Conservation (phyloP, 805 yeast genomes). For the Kluyveromyces starmeri region DNA sequence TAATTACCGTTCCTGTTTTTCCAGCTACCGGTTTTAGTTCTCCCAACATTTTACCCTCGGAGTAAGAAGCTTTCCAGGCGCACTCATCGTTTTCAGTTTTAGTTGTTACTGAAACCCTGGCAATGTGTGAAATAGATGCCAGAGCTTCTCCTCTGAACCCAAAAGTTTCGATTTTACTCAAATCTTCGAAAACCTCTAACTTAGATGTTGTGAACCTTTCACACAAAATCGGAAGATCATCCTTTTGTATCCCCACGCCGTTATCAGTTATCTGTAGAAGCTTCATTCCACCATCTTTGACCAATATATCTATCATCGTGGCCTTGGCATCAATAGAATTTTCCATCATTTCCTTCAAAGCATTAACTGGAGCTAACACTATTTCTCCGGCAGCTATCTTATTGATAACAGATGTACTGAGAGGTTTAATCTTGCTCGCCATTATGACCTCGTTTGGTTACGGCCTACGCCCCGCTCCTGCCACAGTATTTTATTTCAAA, state of each 20-base stretch:
- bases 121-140: slow-evolving; percentile 86
- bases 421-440: slow-evolving; percentile 19
- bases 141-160: slow-evolving; percentile 97
- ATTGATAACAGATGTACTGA: slow-evolving; percentile 70
- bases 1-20: slow-evolving; percentile 71
- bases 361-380: slow-evolving; percentile 88
- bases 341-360: slow-evolving; percentile 86
- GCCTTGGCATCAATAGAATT: slow-evolving; percentile 85
- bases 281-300: slow-evolving; percentile 90
- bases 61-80: slow-evolving; percentile 65
- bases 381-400: slow-evolving; percentile 97
- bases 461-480: no score
- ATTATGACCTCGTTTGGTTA: not conserved
- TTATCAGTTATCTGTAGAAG: slow-evolving; percentile 81
- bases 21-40: slow-evolving; percentile 79
- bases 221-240: slow-evolving; percentile 73
- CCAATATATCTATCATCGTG: slow-evolving; percentile 62
- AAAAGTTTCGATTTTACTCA: slow-evolving; percentile 61
- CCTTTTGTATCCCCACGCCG: slow-evolving; percentile 70
- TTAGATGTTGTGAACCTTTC: slow-evolving; percentile 92
- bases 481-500: no score
- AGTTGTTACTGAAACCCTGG: slow-evolving; percentile 73
- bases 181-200: slow-evolving; percentile 63
- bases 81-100: slow-evolving; percentile 50
- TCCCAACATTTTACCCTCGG: slow-evolving; percentile 51